These are phyloP conservation scores for Trametes maxima DNA, from an alignment of 768 basidiomycete genomes.

Conservation along the genomic window DNA sequence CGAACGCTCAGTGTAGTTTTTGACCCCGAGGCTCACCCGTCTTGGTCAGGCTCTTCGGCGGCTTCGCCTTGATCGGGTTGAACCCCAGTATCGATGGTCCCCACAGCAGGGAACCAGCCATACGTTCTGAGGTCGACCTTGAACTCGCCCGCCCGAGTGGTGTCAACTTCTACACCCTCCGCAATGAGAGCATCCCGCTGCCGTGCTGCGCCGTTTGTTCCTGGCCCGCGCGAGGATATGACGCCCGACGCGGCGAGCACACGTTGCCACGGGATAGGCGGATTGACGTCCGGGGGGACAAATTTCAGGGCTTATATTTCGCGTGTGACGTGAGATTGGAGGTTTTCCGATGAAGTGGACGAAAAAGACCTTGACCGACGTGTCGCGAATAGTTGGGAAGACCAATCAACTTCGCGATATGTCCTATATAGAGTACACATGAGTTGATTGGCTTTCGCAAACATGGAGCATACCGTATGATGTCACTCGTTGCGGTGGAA, in stretches of 20 bases:
- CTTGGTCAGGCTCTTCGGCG: too few species aligned
- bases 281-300: conserved; percentile 56
- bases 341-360: not conserved
- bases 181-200: conserved; percentile 77
- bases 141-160: conserved; percentile 55
- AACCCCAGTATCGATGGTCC: conserved; percentile 16
- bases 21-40: too few species aligned
- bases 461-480: conserved; percentile 59
- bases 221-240: conserved; percentile 84
- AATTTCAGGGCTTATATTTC: conserved; percentile 69
- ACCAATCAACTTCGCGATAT: conserved; percentile 77
- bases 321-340: not conserved
- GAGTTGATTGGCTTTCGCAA: not conserved
- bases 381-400: conserved; percentile 81
- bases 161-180: conserved; percentile 79
- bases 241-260: conserved; percentile 70
- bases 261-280: conserved; percentile 82
- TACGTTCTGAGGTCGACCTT: conserved; percentile 57
- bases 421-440: conserved; percentile 47
- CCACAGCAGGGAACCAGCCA: conserved; percentile 67
- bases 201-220: conserved; percentile 73
- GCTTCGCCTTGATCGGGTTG: not conserved
- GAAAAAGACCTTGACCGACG: conserved; percentile 71
- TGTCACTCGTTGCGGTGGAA: conserved; percentile 69
- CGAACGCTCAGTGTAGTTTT: too few species aligned